phyloP scores from a whole-genome alignment of 2,329 filamentous ascomycete species.

The Claviceps capensis region DNA sequence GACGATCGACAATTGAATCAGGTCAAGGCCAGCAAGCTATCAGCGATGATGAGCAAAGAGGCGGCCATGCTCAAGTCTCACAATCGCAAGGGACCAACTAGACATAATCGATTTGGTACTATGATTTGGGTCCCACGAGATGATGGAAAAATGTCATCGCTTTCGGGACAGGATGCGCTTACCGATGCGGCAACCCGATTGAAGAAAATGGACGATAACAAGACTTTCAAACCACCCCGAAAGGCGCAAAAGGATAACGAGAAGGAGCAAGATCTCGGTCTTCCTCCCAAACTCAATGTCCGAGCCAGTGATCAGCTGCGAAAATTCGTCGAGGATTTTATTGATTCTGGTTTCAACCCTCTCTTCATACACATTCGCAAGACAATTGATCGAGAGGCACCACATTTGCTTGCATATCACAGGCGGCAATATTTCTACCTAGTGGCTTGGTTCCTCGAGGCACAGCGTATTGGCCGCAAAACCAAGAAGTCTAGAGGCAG shows the following conservation, averaged over 20 bases:
- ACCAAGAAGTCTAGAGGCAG: slow-evolving; percentile 40
- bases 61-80: slow-evolving; percentile 67
- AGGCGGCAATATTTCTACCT: slow-evolving; percentile 83
- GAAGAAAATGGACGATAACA: slow-evolving; percentile 79
- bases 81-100: slow-evolving; percentile 63
- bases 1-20: slow-evolving; percentile 57
- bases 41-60: slow-evolving; percentile 66
- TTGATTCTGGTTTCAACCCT: slow-evolving; percentile 92
- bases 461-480: slow-evolving; percentile 60
- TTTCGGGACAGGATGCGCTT: slow-evolving; percentile 80
- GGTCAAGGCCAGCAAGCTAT: slow-evolving; percentile 59
- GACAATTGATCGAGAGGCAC: slow-evolving; percentile 78
- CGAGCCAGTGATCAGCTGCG: slow-evolving; percentile 65
- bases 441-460: slow-evolving; percentile 82
- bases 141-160: slow-evolving; percentile 68
- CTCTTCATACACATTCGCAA: slow-evolving; percentile 74
- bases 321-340: slow-evolving; percentile 78
- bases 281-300: slow-evolving; percentile 53
- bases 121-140: slow-evolving; percentile 95
- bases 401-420: slow-evolving; percentile 66
- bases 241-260: slow-evolving; percentile 46
- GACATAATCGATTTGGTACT: slow-evolving; percentile 89
- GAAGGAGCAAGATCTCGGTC: slow-evolving; percentile 63
- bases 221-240: slow-evolving; percentile 77
- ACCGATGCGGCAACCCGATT: slow-evolving; percentile 58